Conservation (phyloP, 345 rosid species). For the Hibiscus tridactylites region DNA sequence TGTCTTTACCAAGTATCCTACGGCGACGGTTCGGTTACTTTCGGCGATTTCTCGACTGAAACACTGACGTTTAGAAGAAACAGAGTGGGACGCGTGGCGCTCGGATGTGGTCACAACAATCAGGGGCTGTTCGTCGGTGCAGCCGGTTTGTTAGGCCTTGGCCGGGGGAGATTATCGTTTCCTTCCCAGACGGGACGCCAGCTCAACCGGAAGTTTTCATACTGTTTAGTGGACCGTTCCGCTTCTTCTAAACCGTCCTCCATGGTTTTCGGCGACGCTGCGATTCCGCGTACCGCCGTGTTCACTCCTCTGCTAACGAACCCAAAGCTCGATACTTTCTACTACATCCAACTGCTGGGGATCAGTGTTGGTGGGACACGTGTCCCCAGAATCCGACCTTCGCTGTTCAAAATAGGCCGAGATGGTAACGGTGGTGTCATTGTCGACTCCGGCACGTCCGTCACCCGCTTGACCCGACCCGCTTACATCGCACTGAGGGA, state of each 20-base stretch:
- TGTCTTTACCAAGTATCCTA: no score
- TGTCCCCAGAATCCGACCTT: constrained; percentile 54
- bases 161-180: constrained; percentile 75
- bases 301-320: constrained; percentile 73
- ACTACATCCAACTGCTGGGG: constrained; percentile 79
- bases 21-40: no score
- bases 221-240: constrained; percentile 82
- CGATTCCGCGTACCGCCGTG: constrained; percentile 57
- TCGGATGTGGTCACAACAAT: constrained; percentile 93
- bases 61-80: constrained; percentile 68
- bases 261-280: constrained; percentile 70
- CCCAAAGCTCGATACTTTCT: constrained; percentile 87
- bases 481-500: constrained; percentile 60
- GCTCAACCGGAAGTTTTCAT: constrained; percentile 72
- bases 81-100: constrained; percentile 57
- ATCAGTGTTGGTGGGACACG: constrained; percentile 86
- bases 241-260: constrained; percentile 77
- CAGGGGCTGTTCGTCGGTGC: constrained; percentile 91
- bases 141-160: constrained; percentile 85
- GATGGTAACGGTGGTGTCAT: constrained; percentile 88
- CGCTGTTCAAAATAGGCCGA: constrained; percentile 59
- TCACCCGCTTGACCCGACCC: constrained; percentile 66
- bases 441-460: constrained; percentile 80
- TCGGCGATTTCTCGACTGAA: constrained; percentile 51
- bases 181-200: constrained; percentile 71